Base-by-base conservation (phyloP, 2,329 filamentous ascomycete species). In the Ophiobolus disseminans region DNA sequence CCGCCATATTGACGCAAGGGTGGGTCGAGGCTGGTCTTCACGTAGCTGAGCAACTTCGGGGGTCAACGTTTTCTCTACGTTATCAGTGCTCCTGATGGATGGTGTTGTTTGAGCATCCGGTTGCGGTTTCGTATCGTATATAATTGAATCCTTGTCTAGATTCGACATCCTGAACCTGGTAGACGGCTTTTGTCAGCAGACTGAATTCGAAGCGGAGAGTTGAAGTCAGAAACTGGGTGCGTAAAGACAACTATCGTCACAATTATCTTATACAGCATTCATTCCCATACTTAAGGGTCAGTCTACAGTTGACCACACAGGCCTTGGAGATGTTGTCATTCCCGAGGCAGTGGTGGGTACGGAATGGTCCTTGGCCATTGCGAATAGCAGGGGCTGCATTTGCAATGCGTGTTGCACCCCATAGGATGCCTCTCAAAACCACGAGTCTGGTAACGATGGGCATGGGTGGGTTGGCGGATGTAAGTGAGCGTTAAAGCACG, bases 321-420 rank as follows among this genome's bases (percentile, higher is more conserved):
- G 17, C 30, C 14, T 41, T 40, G 35, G 40, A 40, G 40, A 41
- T 41, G 21, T 13, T n/a, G 17, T 34, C n/a, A 6, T 11, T 38
- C 40, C 47, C 34, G 45, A 50, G 43, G 25, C 14, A 7, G 22
- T 35, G 38, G 9, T 37, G 40, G 19, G 6, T 9, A 20, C 16
- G 35, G 20, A 23, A 45, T 6, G 7, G 25, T 14, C 23, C 46
- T 55, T 51, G 46, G 47, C 50, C 30, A 52, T 57, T 52, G 42
- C 54, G 47, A 54, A 57, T 57, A 25, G 37, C 54, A 57, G 34
- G 54, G 50, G 22, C 16, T 14, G 13, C 30, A 55, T 57, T 56
- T 45, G 50, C 46, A 57, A 57, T 51, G 36, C 14, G n/a, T 21
- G 42, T 51, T 13, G 30, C 9, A 32, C 7, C 30, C 10, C n/a